Percentiles rank a stretch among this genome's conserved stretches.
Evolutionary conservation across 2,329 filamentous ascomycete genomes (phyloP).

Genomic region (Scleromitrula shiraiana): DNA sequence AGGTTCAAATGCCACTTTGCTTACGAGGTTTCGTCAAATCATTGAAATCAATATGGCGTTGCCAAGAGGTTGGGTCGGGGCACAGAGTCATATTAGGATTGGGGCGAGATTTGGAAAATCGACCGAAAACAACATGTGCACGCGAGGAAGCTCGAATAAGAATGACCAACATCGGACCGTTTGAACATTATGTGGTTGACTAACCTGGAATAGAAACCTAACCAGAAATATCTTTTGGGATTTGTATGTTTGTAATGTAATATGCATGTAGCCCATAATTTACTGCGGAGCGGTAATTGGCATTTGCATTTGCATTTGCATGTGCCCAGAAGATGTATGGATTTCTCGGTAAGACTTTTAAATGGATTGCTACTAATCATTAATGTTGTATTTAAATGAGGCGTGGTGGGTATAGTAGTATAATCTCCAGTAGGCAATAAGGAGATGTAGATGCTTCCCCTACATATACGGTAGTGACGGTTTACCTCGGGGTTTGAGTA

Average conservation of each 20-base stretch:
- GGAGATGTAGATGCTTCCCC: no score
- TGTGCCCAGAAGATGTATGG: no score
- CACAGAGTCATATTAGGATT: conserved; percentile 8
- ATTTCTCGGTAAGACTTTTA: no score
- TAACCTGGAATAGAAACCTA: background rate
- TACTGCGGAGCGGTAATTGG: no score
- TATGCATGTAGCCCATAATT: background rate
- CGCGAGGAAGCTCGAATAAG: conserved; percentile 8
- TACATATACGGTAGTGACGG: no score
- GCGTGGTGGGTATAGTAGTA: no score
- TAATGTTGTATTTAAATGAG: no score
- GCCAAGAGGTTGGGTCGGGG: conserved; percentile 7
- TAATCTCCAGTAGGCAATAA: no score
- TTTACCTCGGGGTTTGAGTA: no score
- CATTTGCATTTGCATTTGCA: no score
- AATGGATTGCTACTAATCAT: no score
- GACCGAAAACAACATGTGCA: conserved; percentile 2
- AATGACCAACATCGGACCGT: conserved; percentile 13
- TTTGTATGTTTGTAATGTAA: background rate
- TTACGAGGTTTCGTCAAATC: conserved; percentile 3
- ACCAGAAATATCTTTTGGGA: background rate
- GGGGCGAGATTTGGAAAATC: background rate
- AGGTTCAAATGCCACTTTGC: conserved; percentile 6
- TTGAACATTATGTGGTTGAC: conserved; percentile 4
- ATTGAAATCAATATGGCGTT: background rate